Evolutionary conservation across 1,284 basidiomycete species (phyloP).

Genomic region (Cystobasidium sp.): DNA sequence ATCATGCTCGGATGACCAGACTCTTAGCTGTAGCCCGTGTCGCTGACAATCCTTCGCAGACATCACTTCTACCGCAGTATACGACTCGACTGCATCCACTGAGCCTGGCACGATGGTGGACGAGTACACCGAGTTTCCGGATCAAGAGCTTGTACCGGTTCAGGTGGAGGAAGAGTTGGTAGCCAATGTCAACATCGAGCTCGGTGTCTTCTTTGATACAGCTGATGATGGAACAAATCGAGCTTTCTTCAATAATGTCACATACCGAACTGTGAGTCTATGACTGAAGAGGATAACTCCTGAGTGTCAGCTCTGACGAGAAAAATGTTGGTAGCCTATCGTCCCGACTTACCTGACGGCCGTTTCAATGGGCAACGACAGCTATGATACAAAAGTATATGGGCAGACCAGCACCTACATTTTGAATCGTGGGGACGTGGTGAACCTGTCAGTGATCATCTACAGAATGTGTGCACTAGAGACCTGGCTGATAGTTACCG

Average conservation of each 20-base stretch:
- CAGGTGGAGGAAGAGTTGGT: conserved; percentile 66
- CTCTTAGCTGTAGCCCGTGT: too few relatives aligned
- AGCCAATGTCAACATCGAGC: conserved; percentile 51
- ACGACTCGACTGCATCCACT: conserved; percentile 62
- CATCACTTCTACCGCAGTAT: conserved; percentile 75
- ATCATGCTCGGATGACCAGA: too few relatives aligned
- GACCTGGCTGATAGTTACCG: conserved; percentile 2
- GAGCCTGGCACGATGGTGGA: conserved; percentile 65
- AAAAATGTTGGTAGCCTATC: conserved; percentile 52
- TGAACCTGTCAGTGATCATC: conserved; percentile 65
- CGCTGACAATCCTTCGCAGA: conserved; percentile 60
- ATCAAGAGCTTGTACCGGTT: conserved; percentile 68
- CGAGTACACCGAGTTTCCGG: conserved; percentile 62
- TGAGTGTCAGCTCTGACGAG: not conserved
- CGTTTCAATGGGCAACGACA: conserved; percentile 74
- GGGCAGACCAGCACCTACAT: conserved; percentile 73
- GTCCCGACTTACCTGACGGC: conserved; percentile 77
- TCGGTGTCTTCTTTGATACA: conserved; percentile 67
- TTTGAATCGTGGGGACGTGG: conserved; percentile 71
- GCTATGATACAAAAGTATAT: conserved; percentile 71
- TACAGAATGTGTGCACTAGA: too few relatives aligned
- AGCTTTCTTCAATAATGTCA: conserved; percentile 70
- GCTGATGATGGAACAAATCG: conserved; percentile 73
- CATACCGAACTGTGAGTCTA: conserved; percentile 19
- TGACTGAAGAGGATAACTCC: not conserved